Evolutionary conservation across 495 filamentous ascomycete genomes (phyloP).

Genomic region (Haplographium delicatum): DNA sequence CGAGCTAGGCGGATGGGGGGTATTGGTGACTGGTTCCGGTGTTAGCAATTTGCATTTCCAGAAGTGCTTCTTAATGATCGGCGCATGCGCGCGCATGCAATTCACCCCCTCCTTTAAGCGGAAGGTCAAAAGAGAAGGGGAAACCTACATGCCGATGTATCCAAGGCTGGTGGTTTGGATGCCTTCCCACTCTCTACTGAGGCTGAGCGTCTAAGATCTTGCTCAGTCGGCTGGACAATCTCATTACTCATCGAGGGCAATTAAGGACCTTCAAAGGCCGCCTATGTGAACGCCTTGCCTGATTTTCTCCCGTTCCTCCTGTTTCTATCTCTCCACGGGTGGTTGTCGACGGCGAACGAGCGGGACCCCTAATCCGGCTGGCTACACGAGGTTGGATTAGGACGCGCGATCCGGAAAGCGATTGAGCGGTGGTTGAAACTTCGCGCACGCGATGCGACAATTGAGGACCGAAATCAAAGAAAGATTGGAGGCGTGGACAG

Average conservation of each 20-base stretch:
- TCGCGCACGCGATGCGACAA: slow-evolving; percentile 18
- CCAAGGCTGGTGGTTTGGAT: slow-evolving; percentile 21
- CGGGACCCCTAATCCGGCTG: slow-evolving; percentile 11
- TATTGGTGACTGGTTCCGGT: slow-evolving; percentile 16
- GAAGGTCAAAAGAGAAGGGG: slow-evolving; percentile 1
- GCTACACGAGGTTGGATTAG: not conserved
- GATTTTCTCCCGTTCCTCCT: not conserved
- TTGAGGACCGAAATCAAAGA: slow-evolving; percentile 13
- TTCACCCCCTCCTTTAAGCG: not conserved
- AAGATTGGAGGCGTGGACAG: slow-evolving; percentile 9
- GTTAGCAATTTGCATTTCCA: slow-evolving; percentile 12
- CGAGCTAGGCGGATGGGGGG: slow-evolving; percentile 25
- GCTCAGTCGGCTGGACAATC: slow-evolving; percentile 32
- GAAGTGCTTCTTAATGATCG: slow-evolving; percentile 23
- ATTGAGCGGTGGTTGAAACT: not conserved
- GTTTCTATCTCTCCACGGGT: slow-evolving; percentile 7
- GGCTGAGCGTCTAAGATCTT: slow-evolving; percentile 22
- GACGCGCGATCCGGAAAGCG: slow-evolving; percentile 2
- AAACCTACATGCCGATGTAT: slow-evolving; percentile 25
- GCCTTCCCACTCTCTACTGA: slow-evolving; percentile 20
- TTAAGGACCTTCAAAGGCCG: slow-evolving; percentile 7
- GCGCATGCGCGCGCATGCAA: slow-evolving; percentile 1
- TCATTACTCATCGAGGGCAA: slow-evolving; percentile 47
- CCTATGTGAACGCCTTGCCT: not conserved
- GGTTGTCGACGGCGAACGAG: slow-evolving; percentile 5